These are phyloP conservation scores for Taphrina pruni DNA, from an alignment of 1,139 yeast species.

Conservation along the genomic window DNA sequence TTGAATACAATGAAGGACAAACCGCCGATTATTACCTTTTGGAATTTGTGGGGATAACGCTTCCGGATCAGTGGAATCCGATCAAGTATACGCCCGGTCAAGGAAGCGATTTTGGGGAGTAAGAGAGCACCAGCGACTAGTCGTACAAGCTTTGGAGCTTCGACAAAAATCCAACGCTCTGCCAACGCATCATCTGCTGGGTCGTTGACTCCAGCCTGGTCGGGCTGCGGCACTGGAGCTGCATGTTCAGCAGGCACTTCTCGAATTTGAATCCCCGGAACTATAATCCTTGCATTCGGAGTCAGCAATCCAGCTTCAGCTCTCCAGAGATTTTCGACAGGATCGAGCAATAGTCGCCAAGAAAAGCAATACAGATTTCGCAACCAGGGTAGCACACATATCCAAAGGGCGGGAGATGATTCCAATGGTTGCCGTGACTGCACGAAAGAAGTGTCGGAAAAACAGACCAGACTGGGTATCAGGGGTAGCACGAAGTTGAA, in stretches of 20 bases:
- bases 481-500: constrained; percentile 38
- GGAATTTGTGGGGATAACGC: constrained; percentile 36
- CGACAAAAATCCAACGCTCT: constrained; percentile 39
- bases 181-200: constrained; percentile 30
- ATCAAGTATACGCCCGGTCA: constrained; percentile 16
- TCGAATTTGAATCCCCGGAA: constrained; percentile 33
- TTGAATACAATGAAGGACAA: constrained; percentile 28
- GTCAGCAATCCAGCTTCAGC: constrained; percentile 33
- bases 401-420: constrained; percentile 36
- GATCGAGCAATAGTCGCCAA: constrained; percentile 31
- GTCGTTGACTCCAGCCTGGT: constrained; percentile 10
- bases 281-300: constrained; percentile 10
- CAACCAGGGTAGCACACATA: constrained; percentile 35
- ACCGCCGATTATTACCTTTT: constrained; percentile 34
- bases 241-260: constrained; percentile 4
- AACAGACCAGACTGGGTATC: constrained; percentile 37
- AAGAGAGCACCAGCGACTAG: constrained; percentile 39
- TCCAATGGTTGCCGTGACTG: constrained; percentile 24
- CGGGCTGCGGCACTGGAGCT: neutral
- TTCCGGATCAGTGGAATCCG: constrained; percentile 16
- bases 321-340: constrained; percentile 29
- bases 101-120: constrained; percentile 32
- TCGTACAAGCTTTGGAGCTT: constrained; percentile 40
- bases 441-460: constrained; percentile 37
- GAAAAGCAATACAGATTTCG: constrained; percentile 31